Evolutionary conservation across 2,329 filamentous ascomycete species (phyloP), one percentile per base, ranked within the genome.

Genomic region (Trichocomaceae sp.): DNA sequence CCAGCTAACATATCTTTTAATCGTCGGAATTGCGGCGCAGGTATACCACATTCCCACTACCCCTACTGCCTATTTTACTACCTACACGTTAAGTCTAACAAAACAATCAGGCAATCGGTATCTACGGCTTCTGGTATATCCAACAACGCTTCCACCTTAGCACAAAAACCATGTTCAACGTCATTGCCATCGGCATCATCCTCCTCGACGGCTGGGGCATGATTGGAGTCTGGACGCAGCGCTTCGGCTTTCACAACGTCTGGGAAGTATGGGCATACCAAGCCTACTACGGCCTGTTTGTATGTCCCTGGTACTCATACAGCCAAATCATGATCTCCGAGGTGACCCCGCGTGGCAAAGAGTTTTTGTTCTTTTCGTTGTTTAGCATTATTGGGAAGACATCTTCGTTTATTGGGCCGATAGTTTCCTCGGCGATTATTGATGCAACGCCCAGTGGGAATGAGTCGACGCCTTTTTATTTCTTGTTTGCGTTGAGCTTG

Each of bases 291-390:
- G 84, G 84, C 0, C 72, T 87, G 1, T 78, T 86, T 47, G 81
- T 86, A 6, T 85, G 83, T 59, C 83, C 84, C 0, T 87, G 83
- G 83, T 87, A 86, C 67, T 83, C 80, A 47, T 87, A 87, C 67
- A 82, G 79, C 0, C 84, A 87, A 64, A 86, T 84, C 62, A 84
- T 87, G 79, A 87, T 87, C 60, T 82, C 79, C 2, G 84, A 86
- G 61, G 83, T 87, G 2, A 86, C 83, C 0, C 84, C 84, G 0
- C 75, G 82, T 5, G 84, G 84, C 37, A 83, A 86, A 62, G 85
- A 87, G 60, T 86, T 86, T 61, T 71, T 87, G 10, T 87, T 87
- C 74, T 88, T 87, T 75, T 80, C 77, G 47, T 68, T 87, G 1
- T 87, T 87, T 69, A 83, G 79, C 58, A 85, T 87, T 61, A 79